phyloP scores from a whole-genome alignment of 225 moss, liverwort and hornwort species.

The Pseudisothecium myosuroides region DNA sequence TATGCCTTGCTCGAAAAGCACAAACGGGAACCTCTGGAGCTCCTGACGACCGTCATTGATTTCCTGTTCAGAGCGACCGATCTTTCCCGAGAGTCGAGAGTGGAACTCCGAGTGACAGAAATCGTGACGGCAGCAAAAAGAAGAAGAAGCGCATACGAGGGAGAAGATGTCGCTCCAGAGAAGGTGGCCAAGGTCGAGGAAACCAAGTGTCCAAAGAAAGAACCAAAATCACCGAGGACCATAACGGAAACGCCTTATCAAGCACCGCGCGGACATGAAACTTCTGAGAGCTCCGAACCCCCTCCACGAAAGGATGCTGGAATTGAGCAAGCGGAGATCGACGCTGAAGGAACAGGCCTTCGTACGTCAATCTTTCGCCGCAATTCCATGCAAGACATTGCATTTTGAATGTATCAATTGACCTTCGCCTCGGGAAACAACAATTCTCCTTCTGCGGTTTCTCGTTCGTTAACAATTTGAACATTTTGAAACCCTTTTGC shows the following conservation, averaged over 20 bases:
- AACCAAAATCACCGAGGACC: background rate
- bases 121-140: conserved; percentile 24
- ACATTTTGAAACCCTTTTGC: background rate
- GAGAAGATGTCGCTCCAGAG: conserved; percentile 12
- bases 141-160: conserved; percentile 14
- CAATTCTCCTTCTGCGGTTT: background rate
- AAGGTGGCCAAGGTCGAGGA: conserved; percentile 22
- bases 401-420: background rate
- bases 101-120: conserved; percentile 22
- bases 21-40: conserved; percentile 33
- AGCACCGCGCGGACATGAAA: background rate
- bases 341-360: conserved; percentile 37
- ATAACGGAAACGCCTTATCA: background rate
- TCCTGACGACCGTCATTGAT: conserved; percentile 45
- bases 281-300: background rate
- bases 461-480: background rate
- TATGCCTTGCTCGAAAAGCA: conserved; percentile 52
- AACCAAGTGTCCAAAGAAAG: background rate
- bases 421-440: background rate
- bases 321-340: background rate
- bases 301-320: background rate
- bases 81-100: conserved; percentile 16
- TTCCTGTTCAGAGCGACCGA: conserved; percentile 49
- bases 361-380: conserved; percentile 1
- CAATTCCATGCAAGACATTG: background rate